Conservation (phyloP, 371 early-diverging fungal genomes). For the Nematocida parisii region DNA sequence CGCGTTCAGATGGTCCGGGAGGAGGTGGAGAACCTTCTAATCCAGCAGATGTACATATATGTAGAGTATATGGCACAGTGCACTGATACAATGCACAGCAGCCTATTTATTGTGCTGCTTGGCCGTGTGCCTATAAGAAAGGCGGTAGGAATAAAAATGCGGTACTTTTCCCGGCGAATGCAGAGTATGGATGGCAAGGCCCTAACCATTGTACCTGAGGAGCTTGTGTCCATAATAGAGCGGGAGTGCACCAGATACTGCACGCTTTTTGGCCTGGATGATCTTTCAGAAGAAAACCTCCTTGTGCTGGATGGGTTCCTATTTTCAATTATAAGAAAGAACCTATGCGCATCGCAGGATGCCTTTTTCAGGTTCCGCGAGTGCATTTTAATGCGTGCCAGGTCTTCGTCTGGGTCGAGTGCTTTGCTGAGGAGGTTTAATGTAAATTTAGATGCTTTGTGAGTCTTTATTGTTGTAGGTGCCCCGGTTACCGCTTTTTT, state of each 20-base stretch:
- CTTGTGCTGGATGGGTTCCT: conserved; percentile 9
- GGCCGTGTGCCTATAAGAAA: not conserved
- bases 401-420: not conserved
- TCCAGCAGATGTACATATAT: conserved; percentile 19
- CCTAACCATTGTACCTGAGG: not conserved
- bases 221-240: not conserved
- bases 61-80: not conserved
- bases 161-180: conserved; percentile 2
- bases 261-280: not conserved
- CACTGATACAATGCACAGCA: not conserved
- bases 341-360: not conserved
- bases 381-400: not conserved
- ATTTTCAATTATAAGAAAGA: not conserved
- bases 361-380: not conserved
- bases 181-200: not conserved
- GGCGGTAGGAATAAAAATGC: not conserved
- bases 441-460: not conserved
- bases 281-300: not conserved
- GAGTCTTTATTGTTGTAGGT: too few species aligned
- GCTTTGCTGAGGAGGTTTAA: not conserved
- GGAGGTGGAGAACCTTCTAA: conserved; percentile 4
- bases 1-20: not conserved
- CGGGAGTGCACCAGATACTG: not conserved
- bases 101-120: not conserved
- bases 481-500: too few species aligned